A percentile compares a stretch with the other conserved stretches of the same genome.
Evolutionary conservation across 2,329 filamentous ascomycete genomes (phyloP).

Genomic region (Aspergillus hortae): DNA sequence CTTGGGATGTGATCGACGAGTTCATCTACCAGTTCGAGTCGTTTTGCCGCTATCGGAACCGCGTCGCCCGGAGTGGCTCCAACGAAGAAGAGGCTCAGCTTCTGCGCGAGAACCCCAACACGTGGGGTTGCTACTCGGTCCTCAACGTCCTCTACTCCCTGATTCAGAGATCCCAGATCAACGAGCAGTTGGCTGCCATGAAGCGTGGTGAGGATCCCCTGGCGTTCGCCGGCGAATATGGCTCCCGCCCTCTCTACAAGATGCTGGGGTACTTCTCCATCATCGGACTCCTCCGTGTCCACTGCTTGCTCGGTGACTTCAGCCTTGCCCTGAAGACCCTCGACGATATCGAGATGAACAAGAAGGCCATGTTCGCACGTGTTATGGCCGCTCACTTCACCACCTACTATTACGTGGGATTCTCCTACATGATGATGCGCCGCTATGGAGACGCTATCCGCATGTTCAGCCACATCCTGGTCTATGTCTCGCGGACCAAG

Average conservation of each 20-base stretch:
- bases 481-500: conserved; percentile 98
- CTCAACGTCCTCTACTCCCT: conserved; percentile 99
- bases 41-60: conserved; percentile 94
- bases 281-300: conserved; percentile 91
- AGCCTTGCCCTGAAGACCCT: conserved; percentile 97
- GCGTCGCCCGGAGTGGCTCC: conserved; percentile 73
- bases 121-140: conserved; percentile 99
- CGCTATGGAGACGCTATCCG: conserved; percentile 98
- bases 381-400: conserved; percentile 99
- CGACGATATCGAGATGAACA: conserved; percentile 99
- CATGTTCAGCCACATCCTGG: conserved; percentile 99
- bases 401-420: conserved; percentile 99
- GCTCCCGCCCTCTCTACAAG: conserved; percentile 87
- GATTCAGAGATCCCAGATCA: conserved; percentile 97
- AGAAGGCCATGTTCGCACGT: conserved; percentile 99
- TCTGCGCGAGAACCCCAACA: conserved; percentile 94
- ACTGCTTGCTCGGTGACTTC: conserved; percentile 96
- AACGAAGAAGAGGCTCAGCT: conserved; percentile 91
- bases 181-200: conserved; percentile 91
- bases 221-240: conserved; percentile 90
- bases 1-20: conserved; percentile 99
- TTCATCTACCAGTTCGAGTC: conserved; percentile 99
- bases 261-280: conserved; percentile 99
- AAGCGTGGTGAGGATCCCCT: conserved; percentile 89
- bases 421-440: conserved; percentile 99